phyloP scores from a whole-genome alignment of 2,329 filamentous ascomycete species.

The Phialemonium atrogriseum region DNA sequence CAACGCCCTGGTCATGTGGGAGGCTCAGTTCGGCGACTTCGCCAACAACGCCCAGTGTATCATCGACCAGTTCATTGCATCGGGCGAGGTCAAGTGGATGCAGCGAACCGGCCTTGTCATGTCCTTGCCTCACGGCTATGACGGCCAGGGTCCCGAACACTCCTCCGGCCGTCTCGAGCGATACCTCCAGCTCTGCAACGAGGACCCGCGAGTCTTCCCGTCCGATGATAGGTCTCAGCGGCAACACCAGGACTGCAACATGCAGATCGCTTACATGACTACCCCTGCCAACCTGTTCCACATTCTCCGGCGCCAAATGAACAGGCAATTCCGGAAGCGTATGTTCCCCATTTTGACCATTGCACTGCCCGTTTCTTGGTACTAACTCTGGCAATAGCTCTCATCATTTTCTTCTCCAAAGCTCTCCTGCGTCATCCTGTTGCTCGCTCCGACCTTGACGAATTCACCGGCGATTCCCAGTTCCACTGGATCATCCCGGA shows the following conservation, averaged over 20 bases:
- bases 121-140: constrained; percentile 94
- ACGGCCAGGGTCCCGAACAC: constrained; percentile 96
- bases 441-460: constrained; percentile 80
- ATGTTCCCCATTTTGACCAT: constrained; percentile 31
- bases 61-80: constrained; percentile 97
- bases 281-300: constrained; percentile 94
- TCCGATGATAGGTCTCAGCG: constrained; percentile 81
- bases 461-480: constrained; percentile 83
- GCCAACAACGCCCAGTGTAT: constrained; percentile 99
- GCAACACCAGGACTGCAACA: constrained; percentile 99
- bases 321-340: constrained; percentile 99
- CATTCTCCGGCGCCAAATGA: constrained; percentile 92
- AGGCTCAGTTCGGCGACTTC: constrained; percentile 98
- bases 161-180: constrained; percentile 96
- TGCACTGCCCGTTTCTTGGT: constrained; percentile 2
- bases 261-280: constrained; percentile 98
- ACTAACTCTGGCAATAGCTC: constrained; percentile 41
- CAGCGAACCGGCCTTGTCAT: constrained; percentile 95
- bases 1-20: constrained; percentile 97
- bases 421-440: constrained; percentile 89
- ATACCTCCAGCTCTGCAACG: constrained; percentile 94
- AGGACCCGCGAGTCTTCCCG: constrained; percentile 92
- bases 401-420: constrained; percentile 98
- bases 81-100: constrained; percentile 97
- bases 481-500: constrained; percentile 97